Base-by-base conservation (phyloP, 2,329 filamentous ascomycete species). In the Pseudopyrenochaeta lycopersici region DNA sequence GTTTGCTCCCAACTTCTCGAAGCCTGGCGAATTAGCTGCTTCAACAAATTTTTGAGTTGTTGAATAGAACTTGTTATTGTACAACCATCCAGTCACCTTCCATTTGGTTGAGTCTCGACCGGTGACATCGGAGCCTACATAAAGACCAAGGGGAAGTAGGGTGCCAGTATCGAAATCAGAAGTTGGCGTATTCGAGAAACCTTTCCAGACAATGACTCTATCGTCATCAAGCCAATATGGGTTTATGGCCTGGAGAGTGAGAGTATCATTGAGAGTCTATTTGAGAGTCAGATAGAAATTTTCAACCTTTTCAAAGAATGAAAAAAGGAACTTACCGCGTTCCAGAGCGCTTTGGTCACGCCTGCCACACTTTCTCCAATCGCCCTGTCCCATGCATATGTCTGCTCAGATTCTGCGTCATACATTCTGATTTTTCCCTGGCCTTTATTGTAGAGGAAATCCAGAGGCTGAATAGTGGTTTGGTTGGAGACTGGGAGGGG, bases 41-140 rank as follows among this genome's bases (percentile, higher is more conserved):
- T 47, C 57, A 27, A 78, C 69, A 66, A 84, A 80, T 6, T 74
- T 76, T 18, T 82, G 74, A 2, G 78, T 80, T 2, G 79, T 78
- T 23, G 75, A 67, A 63, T 84, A 86, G 55, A 81, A 81, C 14
- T 81, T 67, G 41, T 78, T 77, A 55, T 85, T 81, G 66, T 85
- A 86, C 11, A 82, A 76, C 80, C 82, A 84, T 4, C 80, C 80
- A 20, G 77, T 71, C 0, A 84, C 62, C n/a, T 64, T 71, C 83
- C 83, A 85, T 44, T 79, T 69, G 9, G 73, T 74, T 2, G 81
- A 76, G 53, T 85, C 79, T 6, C 81, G 75, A 0, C 80, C 81
- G 0, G 81, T 84, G 1, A 82, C 70, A 54, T 85, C 79, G 30
- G 63, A 51, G 43, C 68, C 69, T 50, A 75, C 67, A 58, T 68